phyloP scores from a whole-genome alignment of 768 basidiomycete genomes.

The Termitomyces bulborhizus region DNA sequence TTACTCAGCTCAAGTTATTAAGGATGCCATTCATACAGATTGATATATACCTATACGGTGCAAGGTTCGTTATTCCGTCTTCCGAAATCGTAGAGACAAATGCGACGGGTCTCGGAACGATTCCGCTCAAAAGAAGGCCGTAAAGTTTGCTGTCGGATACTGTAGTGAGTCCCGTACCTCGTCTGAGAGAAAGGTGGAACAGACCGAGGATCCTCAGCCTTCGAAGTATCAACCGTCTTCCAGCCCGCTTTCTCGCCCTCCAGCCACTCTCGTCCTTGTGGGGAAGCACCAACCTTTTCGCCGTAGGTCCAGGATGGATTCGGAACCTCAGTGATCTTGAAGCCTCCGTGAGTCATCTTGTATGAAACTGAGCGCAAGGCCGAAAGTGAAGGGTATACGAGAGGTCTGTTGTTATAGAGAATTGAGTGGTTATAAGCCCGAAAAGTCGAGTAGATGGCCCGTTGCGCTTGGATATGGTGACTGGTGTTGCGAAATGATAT shows the following conservation, averaged over 20 bases:
- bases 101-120: slow-evolving; percentile 63
- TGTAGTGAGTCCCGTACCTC: background rate
- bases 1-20: background rate
- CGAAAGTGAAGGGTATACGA: background rate
- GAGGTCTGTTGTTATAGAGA: background rate
- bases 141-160: slow-evolving; percentile 29
- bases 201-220: slow-evolving; percentile 26
- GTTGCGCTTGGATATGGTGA: background rate
- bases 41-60: slow-evolving; percentile 41
- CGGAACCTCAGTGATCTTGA: slow-evolving; percentile 26
- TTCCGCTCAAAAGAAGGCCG: slow-evolving; percentile 42
- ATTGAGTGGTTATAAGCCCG: background rate
- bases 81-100: slow-evolving; percentile 59
- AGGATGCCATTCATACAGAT: background rate
- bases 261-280: slow-evolving; percentile 33
- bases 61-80: slow-evolving; percentile 51
- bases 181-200: background rate
- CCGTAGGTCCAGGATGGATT: slow-evolving; percentile 35
- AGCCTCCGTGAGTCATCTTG: slow-evolving; percentile 19
- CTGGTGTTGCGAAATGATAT: background rate
- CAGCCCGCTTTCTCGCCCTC: slow-evolving; percentile 37
- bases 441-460: background rate
- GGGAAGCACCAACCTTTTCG: slow-evolving; percentile 24
- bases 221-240: slow-evolving; percentile 28
- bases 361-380: slow-evolving; percentile 1